Evolutionary conservation across 164 flowering plant genomes (phyloP), one percentile per base, ranked within the genome.

Genomic region (Chloranthus sessilifolius): DNA sequence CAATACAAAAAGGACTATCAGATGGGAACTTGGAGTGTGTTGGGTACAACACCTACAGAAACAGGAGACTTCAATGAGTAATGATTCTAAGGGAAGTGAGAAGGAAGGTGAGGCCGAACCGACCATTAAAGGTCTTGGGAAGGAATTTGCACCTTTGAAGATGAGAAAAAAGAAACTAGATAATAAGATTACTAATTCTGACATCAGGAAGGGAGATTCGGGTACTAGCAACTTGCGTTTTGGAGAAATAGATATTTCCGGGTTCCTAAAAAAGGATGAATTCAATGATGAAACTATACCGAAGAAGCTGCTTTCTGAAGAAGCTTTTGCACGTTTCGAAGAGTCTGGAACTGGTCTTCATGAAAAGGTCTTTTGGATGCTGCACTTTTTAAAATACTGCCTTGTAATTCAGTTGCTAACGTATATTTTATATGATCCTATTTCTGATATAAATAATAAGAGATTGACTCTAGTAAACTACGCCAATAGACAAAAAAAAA

Each of bases 21-120:
- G 96, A 71, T 90, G 98, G 96, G 96, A 90, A 61, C 89, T 90
- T 52, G 95, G 96, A 58, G 74, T 85, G 43, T 82, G 82, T 62
- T 87, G 88, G 95, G 64, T 83, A 53, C 87, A 90, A 53, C 92
- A 90, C 75, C 61, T 90, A 24, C 91, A 81, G 62, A 90, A 87
- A 62, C 72, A 71, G 69, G 84, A 87, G 56, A 56, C 71, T 55
- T 22, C 72, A 17, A 36, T 40, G 3, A 79, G 69, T 9, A 60
- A 36, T 37, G 45, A 52, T 29, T 72, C 26, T 68, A 71, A 56
- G 54, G 21, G 12, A 25, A 47, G 26, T n/a, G 38, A 30, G 19
- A 68, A 48, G 20, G 68, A 60, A 16, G 52, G 31, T 37, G 71
- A 70, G 47, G 36, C 56, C 43, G 80, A 76, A 56, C 65, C 65